A percentile compares a stretch with the other conserved stretches of the same genome.
phyloP scores from a whole-genome alignment of 179 eudicot genomes.

The Gypsophila paniculata region DNA sequence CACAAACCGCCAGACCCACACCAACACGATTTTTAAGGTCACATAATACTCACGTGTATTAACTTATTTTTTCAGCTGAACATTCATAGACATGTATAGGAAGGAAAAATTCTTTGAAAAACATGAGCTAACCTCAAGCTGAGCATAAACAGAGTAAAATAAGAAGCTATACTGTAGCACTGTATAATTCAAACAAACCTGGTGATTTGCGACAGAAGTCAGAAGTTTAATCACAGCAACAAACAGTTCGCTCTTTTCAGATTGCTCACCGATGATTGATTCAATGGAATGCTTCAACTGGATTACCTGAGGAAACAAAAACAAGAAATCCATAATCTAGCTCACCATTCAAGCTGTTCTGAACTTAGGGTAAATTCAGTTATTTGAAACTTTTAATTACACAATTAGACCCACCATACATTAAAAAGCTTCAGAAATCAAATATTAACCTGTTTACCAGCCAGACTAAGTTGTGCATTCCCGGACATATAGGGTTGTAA shows the following conservation, averaged over 20 bases:
- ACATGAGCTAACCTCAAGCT: neutral
- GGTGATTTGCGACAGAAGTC: slow-evolving; percentile 66
- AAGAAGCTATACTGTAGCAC: neutral
- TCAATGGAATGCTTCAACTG: slow-evolving; percentile 48
- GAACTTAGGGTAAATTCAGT: neutral
- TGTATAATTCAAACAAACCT: slow-evolving; percentile 43
- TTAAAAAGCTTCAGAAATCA: neutral
- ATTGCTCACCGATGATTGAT: slow-evolving; percentile 48
- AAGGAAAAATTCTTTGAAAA: neutral
- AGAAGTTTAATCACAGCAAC: slow-evolving; percentile 60
- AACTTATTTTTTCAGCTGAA: neutral
- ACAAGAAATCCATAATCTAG: neutral
- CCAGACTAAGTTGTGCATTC: slow-evolving; percentile 61
- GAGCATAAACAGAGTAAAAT: slow-evolving; percentile 1
- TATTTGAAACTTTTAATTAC: neutral
- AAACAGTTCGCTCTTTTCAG: slow-evolving; percentile 56
- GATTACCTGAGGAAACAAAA: slow-evolving; percentile 45
- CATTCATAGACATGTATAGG: neutral
- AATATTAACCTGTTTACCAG: slow-evolving; percentile 61
- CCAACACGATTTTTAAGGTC: too few relatives aligned
- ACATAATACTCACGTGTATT: neutral
- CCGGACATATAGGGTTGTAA: slow-evolving; percentile 41
- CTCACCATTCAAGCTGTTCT: neutral
- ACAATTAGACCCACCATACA: neutral
- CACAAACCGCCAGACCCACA: neutral